phyloP scores from a whole-genome alignment of 2,329 filamentous ascomycete species.

The Neopestalotiopsis sp. region DNA sequence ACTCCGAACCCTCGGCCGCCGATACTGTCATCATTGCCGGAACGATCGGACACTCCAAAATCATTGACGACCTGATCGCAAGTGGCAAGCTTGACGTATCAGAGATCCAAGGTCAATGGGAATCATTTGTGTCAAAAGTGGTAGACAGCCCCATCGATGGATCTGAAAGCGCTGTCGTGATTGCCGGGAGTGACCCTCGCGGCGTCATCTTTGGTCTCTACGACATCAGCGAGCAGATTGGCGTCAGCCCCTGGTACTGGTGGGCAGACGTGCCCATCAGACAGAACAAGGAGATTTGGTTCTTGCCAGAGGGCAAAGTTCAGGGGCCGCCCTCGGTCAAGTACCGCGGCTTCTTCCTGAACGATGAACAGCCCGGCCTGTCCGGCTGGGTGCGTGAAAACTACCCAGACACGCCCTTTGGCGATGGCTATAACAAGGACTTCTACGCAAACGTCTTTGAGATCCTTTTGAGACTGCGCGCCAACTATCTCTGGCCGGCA shows the following conservation, averaged over 20 bases:
- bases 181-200: slow-evolving; percentile 67
- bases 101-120: slow-evolving; percentile 68
- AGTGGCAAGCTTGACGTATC: slow-evolving; percentile 63
- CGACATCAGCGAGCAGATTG: slow-evolving; percentile 75
- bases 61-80: slow-evolving; percentile 64
- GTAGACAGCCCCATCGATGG: slow-evolving; percentile 63
- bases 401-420: slow-evolving; percentile 49
- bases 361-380: slow-evolving; percentile 71
- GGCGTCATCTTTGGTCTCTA: slow-evolving; percentile 72
- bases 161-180: slow-evolving; percentile 64
- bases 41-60: slow-evolving; percentile 67
- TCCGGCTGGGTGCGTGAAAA: slow-evolving; percentile 66
- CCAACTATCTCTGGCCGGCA: slow-evolving; percentile 79
- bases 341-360: slow-evolving; percentile 74
- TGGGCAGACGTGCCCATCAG: slow-evolving; percentile 67
- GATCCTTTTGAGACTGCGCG: slow-evolving; percentile 70
- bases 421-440: slow-evolving; percentile 58
- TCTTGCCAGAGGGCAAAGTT: slow-evolving; percentile 56
- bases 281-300: slow-evolving; percentile 59
- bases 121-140: slow-evolving; percentile 67
- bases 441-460: slow-evolving; percentile 77
- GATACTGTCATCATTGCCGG: slow-evolving; percentile 70
- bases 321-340: slow-evolving; percentile 68
- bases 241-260: slow-evolving; percentile 74
- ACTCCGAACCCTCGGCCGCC: slow-evolving; percentile 44